Evolutionary conservation across 2,329 filamentous ascomycete species (phyloP).

Genomic region (Cordyceps cateniannulata): DNA sequence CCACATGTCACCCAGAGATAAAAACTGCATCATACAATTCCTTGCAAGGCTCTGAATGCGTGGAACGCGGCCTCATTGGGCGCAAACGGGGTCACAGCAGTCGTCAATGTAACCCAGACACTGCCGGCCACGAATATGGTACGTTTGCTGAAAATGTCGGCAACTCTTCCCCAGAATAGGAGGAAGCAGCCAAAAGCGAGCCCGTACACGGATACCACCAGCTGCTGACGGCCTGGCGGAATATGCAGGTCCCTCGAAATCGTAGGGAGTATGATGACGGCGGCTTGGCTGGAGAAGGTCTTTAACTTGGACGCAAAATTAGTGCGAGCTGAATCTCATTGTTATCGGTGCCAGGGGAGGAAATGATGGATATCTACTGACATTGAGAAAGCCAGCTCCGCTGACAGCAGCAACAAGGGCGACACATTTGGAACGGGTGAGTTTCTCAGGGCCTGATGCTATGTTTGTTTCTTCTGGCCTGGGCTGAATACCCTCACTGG

Average conservation of each 20-base stretch:
- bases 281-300: slow-evolving; percentile 49
- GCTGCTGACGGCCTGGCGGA: slow-evolving; percentile 47
- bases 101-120: slow-evolving; percentile 47
- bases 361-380: not conserved
- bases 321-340: not conserved
- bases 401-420: not conserved
- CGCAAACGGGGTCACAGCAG: slow-evolving; percentile 51
- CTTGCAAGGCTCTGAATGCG: slow-evolving; percentile 54
- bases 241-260: slow-evolving; percentile 46
- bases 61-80: slow-evolving; percentile 57
- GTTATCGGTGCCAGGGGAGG: too few relatives aligned
- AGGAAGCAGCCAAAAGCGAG: slow-evolving; percentile 56
- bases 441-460: not conserved
- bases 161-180: slow-evolving; percentile 53
- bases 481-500: too few relatives aligned
- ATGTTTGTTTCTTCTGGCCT: too few relatives aligned
- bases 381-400: not conserved
- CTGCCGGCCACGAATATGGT: slow-evolving; percentile 54
- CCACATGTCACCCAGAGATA: not conserved
- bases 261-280: slow-evolving; percentile 53
- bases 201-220: slow-evolving; percentile 54
- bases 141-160: slow-evolving; percentile 54
- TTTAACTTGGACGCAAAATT: slow-evolving; percentile 16
- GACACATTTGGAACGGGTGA: not conserved
- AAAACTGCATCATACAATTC: slow-evolving; percentile 28